Conservation (phyloP, 177 flowering plant species). For the Vitis hybrid region DNA sequence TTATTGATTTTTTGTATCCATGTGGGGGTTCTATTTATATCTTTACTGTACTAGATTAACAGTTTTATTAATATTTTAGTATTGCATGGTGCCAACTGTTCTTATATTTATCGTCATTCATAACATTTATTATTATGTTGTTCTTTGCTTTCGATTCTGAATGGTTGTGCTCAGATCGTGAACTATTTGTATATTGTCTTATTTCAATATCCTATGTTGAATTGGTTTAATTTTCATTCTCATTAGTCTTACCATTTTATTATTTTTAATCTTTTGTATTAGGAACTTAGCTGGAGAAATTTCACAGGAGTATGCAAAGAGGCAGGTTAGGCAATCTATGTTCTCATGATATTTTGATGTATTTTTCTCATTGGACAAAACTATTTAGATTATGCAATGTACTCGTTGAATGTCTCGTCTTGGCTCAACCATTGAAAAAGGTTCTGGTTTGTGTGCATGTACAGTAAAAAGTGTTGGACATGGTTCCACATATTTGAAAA, state of each 20-base stretch:
- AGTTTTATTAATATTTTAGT: no score
- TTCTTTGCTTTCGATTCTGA: background rate
- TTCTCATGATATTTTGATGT: background rate
- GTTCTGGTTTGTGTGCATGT: background rate
- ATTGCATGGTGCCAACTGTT: no score
- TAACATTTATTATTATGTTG: background rate
- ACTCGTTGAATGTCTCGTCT: background rate
- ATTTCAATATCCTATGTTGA: background rate
- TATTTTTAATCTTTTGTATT: conserved; percentile 6
- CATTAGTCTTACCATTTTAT: background rate
- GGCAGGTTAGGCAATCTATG: conserved; percentile 55
- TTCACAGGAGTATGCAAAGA: conserved; percentile 64
- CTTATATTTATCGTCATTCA: background rate
- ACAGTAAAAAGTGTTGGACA: background rate
- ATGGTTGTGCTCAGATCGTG: background rate
- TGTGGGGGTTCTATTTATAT: no score
- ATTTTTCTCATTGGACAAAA: background rate
- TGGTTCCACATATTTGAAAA: no score
- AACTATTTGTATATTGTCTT: background rate
- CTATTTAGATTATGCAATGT: background rate
- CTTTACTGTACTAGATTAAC: no score
- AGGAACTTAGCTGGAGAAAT: conserved; percentile 98
- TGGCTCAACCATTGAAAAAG: background rate
- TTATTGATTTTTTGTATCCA: no score
- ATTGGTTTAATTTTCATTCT: background rate